phyloP scores from a whole-genome alignment of 176 grass and related monocot species.

The Tuctoria greenei region DNA sequence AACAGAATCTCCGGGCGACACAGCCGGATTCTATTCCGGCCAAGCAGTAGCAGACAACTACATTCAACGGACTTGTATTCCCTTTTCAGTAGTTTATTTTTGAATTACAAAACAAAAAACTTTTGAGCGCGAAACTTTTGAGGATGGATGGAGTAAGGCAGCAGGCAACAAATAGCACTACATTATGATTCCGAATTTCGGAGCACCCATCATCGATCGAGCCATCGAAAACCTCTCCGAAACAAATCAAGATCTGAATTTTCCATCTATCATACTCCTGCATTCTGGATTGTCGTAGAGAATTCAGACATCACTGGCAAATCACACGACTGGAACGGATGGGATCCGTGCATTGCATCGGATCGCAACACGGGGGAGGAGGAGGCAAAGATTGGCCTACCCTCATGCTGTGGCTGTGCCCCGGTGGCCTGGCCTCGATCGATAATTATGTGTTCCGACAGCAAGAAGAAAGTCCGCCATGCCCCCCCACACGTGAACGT shows the following conservation, averaged over 20 bases:
- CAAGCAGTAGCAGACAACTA: too few relatives aligned
- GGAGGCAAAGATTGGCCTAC: conserved; percentile 22
- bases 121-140: too few relatives aligned
- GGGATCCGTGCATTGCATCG: background rate
- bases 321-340: background rate
- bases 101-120: too few relatives aligned
- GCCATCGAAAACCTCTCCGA: background rate
- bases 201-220: background rate
- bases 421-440: background rate
- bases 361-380: background rate
- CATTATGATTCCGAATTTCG: background rate
- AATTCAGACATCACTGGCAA: background rate
- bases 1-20: too few relatives aligned
- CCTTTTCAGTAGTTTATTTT: too few relatives aligned
- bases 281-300: background rate
- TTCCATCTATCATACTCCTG: background rate
- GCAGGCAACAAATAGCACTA: background rate
- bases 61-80: background rate
- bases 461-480: background rate
- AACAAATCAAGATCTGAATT: background rate
- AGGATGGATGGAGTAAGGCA: background rate
- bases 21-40: too few relatives aligned
- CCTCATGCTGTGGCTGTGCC: background rate
- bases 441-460: background rate
- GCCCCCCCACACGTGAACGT: conserved; percentile 22